phyloP scores from a whole-genome alignment of 2,329 filamentous ascomycete genomes.

The Fusarium sp. region DNA sequence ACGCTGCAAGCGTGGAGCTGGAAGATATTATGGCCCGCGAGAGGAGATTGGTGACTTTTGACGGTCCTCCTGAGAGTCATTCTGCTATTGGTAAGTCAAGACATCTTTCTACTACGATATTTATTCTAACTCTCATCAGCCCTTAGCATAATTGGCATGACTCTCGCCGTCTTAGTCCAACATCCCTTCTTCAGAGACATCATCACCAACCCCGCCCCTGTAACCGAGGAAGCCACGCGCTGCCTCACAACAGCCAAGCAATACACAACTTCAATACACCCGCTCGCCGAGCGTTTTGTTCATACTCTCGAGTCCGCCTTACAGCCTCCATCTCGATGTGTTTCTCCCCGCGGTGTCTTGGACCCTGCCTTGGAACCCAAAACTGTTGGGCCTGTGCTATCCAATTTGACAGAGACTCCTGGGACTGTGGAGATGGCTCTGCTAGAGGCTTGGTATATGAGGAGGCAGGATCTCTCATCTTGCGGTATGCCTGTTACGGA shows the following conservation, averaged over 20 bases:
- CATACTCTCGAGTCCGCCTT: conserved; percentile 28
- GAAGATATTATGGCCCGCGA: conserved; percentile 37
- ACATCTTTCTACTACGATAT: fast-evolving
- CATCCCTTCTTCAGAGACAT: conserved; percentile 34
- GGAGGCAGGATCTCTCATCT: conserved; percentile 11
- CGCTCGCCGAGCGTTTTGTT: conserved; percentile 28
- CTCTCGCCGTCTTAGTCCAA: conserved; percentile 35
- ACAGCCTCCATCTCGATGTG: conserved; percentile 23
- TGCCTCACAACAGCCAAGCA: conserved; percentile 38
- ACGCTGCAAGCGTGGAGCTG: conserved; percentile 37
- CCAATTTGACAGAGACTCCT: conserved; percentile 8
- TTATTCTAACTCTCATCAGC: conserved; percentile 17
- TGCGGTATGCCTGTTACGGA: conserved; percentile 27
- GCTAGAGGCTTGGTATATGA: conserved; percentile 38
- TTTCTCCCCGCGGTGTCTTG: conserved; percentile 18
- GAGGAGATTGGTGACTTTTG: conserved; percentile 30
- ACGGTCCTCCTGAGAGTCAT: conserved; percentile 36
- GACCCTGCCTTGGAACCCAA: conserved; percentile 36
- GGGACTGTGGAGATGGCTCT: conserved; percentile 32
- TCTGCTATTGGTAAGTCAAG: conserved; percentile 34
- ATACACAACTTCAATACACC: conserved; percentile 18
- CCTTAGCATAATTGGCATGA: conserved; percentile 39
- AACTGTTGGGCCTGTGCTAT: conserved; percentile 1
- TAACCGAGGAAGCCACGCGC: conserved; percentile 32
- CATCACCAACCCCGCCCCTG: conserved; percentile 25